Percentiles rank a stretch among this genome's conserved stretches.
Conservation (phyloP, 192 early-diverging fungal genomes). For the Gonapodya prolifera region DNA sequence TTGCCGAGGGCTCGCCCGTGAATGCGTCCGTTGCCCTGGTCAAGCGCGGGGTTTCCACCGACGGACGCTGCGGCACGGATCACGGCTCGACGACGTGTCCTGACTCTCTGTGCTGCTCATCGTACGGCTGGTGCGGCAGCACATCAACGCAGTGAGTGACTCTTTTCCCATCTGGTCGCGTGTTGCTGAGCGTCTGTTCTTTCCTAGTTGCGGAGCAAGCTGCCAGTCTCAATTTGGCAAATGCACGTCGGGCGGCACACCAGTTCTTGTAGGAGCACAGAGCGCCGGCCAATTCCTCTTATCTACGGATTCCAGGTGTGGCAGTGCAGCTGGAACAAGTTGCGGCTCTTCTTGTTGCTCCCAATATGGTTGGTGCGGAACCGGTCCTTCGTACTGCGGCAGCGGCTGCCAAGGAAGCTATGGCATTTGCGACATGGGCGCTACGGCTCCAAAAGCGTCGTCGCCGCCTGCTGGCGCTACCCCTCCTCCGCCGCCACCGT, state of each 20-base stretch:
- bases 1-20: no score
- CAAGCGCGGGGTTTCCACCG: not conserved
- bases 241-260: not conserved
- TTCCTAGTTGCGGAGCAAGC: not conserved
- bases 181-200: not conserved
- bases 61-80: not conserved
- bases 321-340: not conserved
- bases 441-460: not conserved
- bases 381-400: not conserved
- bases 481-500: not conserved
- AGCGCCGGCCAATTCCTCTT: not conserved
- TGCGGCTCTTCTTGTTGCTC: not conserved
- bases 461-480: not conserved
- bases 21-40: not conserved
- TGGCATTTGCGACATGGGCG: not conserved
- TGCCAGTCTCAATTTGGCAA: not conserved
- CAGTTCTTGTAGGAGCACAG: no score
- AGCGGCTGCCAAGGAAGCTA: not conserved
- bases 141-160: not conserved
- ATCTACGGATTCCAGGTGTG: not conserved
- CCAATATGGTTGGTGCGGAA: not conserved
- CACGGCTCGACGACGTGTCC: not conserved
- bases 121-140: not conserved
- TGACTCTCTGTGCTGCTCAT: not conserved
- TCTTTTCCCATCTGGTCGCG: not conserved